A percentile compares a stretch with the other conserved stretches of the same genome.
These are phyloP conservation scores for Hippophae tibetana DNA, from an alignment of 306 rosid species.

Conservation along the genomic window DNA sequence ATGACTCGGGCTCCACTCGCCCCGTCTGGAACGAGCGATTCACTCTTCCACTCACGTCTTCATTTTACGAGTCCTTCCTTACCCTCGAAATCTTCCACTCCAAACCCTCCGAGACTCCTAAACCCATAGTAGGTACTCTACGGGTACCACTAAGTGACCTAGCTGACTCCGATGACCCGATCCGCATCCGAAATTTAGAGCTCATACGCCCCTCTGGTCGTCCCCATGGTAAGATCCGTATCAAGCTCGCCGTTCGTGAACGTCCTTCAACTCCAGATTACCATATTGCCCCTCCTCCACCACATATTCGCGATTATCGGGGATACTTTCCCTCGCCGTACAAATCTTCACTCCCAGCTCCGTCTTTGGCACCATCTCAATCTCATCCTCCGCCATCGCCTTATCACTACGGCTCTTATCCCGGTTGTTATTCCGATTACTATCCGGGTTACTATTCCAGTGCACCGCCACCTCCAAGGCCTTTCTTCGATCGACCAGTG, in stretches of 20 bases:
- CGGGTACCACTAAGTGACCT: slow-evolving; percentile 45
- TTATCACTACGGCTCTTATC: slow-evolving; percentile 45
- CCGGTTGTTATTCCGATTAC: slow-evolving; percentile 41
- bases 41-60: slow-evolving; percentile 46
- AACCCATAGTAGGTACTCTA: slow-evolving; percentile 74
- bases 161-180: slow-evolving; percentile 32
- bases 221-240: slow-evolving; percentile 65
- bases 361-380: slow-evolving; percentile 8
- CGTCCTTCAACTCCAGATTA: slow-evolving; percentile 44
- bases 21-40: slow-evolving; percentile 31
- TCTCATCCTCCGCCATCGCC: slow-evolving; percentile 24
- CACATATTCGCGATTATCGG: slow-evolving; percentile 40
- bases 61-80: slow-evolving; percentile 49
- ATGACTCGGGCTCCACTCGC: background rate
- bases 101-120: slow-evolving; percentile 75
- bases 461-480: slow-evolving; percentile 57
- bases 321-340: slow-evolving; percentile 41
- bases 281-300: slow-evolving; percentile 38
- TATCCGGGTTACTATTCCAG: slow-evolving; percentile 49
- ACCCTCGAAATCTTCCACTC: slow-evolving; percentile 82
- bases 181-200: slow-evolving; percentile 35
- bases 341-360: background rate
- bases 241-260: slow-evolving; percentile 54
- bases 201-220: slow-evolving; percentile 76
- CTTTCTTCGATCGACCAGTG: slow-evolving; percentile 48